phyloP scores from a whole-genome alignment of 2,329 filamentous ascomycete species.

The Fusarium heterosporum region DNA sequence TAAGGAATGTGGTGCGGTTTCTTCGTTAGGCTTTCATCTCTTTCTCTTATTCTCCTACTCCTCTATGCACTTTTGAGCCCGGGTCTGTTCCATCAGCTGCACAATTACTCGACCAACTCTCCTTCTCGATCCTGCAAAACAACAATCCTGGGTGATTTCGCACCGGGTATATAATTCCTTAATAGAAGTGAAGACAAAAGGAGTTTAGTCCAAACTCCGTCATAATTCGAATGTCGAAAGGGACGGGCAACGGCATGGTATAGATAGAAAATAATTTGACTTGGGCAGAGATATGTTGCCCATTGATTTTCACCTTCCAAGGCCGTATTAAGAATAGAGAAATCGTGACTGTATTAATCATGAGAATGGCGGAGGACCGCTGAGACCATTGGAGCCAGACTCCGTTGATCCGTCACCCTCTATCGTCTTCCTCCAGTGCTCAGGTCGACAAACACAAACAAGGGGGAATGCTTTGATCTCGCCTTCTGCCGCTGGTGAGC shows the following conservation, averaged over 20 bases:
- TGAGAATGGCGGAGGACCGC: slow-evolving; percentile 44
- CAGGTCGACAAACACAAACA: slow-evolving; percentile 93
- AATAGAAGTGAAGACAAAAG: slow-evolving; percentile 41
- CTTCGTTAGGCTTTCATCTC: slow-evolving; percentile 7
- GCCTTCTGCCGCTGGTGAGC: slow-evolving; percentile 72
- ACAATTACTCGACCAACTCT: slow-evolving; percentile 35
- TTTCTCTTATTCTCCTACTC: slow-evolving; percentile 1
- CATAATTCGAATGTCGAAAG: slow-evolving; percentile 24
- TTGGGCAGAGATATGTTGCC: slow-evolving; percentile 8
- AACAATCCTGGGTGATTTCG: slow-evolving; percentile 33
- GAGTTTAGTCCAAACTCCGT: slow-evolving; percentile 29
- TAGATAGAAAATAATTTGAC: slow-evolving; percentile 3
- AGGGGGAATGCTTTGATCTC: slow-evolving; percentile 98
- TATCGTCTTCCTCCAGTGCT: slow-evolving; percentile 97
- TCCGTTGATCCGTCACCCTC: slow-evolving; percentile 84
- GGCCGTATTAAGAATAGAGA: slow-evolving; percentile 46
- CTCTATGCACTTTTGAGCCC: slow-evolving; percentile 7
- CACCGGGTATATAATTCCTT: slow-evolving; percentile 47
- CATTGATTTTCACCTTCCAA: slow-evolving; percentile 32
- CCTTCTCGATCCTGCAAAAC: slow-evolving; percentile 32
- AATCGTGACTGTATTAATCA: slow-evolving; percentile 44
- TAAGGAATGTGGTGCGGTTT: slow-evolving; percentile 32
- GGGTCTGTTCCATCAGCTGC: slow-evolving; percentile 3
- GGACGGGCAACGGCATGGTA: slow-evolving; percentile 7
- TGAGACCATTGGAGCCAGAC: slow-evolving; percentile 62